phyloP scores from a whole-genome alignment of 2,329 filamentous ascomycete genomes.

The Fusarium piperis region DNA sequence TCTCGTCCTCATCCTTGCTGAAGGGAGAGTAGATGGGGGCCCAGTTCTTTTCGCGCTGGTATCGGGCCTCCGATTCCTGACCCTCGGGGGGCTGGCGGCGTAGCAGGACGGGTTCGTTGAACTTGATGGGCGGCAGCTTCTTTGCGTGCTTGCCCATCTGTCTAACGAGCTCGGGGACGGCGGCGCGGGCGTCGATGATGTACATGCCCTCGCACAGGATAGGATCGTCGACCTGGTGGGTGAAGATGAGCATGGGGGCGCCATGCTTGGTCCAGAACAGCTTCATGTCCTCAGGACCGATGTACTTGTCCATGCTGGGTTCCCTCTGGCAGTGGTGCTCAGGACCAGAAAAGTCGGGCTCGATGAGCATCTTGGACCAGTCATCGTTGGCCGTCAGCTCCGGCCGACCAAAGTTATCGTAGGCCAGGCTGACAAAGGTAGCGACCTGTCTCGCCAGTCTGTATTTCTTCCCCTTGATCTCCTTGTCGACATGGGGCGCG shows the following conservation, averaged over 20 bases:
- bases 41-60: slow-evolving; percentile 39
- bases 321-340: slow-evolving; percentile 36
- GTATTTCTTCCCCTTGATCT: slow-evolving; percentile 33
- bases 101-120: slow-evolving; percentile 26
- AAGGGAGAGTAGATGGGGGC: slow-evolving; percentile 31
- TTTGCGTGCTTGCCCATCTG: slow-evolving; percentile 31
- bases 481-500: slow-evolving; percentile 31
- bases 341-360: slow-evolving; percentile 29
- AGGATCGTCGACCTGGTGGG: slow-evolving; percentile 34
- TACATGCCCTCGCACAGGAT: slow-evolving; percentile 38
- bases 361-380: slow-evolving; percentile 36
- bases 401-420: slow-evolving; percentile 31
- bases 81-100: slow-evolving; percentile 30
- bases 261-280: slow-evolving; percentile 37
- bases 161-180: slow-evolving; percentile 28
- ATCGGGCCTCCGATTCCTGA: slow-evolving; percentile 17
- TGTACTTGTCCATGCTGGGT: slow-evolving; percentile 39
- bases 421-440: slow-evolving; percentile 31
- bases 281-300: slow-evolving; percentile 38
- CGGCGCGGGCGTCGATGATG: slow-evolving; percentile 32
- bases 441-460: slow-evolving; percentile 33
- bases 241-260: slow-evolving; percentile 37
- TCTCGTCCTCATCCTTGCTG: slow-evolving; percentile 31
- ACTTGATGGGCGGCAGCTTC: slow-evolving; percentile 28
- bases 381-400: slow-evolving; percentile 26